Base-by-base conservation (phyloP, 495 filamentous ascomycete species). In the Aeminium ludgeri region DNA sequence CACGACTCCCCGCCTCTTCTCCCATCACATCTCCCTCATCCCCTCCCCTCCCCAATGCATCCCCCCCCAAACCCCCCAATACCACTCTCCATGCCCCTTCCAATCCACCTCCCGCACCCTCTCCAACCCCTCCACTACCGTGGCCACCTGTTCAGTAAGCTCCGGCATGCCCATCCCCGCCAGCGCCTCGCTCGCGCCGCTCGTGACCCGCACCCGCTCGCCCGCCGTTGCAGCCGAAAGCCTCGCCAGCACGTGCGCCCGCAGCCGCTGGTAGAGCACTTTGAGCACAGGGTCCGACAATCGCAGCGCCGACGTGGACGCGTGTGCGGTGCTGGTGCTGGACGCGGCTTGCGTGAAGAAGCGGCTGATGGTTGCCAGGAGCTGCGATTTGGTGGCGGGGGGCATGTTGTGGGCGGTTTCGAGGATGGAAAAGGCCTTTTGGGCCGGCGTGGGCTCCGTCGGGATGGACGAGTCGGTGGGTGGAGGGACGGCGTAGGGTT, bases 361-460 rank as follows among this genome's bases (percentile, higher is more conserved):
- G 59, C 69, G 77, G 56, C 58, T 59, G 45, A 73, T 69, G 4
- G 68, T 72, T 5, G 61, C 62, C 10, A 8, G 5, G 27, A 85
- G 59, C 18, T 76, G 73, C 7, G 55, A 52, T 44, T 70, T 74
- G 2, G 73, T 76, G 0, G 76, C 65, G 3, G 65, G 53, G 0
- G 86, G 84, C 74, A 95, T 86, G 18, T 75, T 75, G 40, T 82
- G 77, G 0, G 78, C 78, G 2, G 80, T 77, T 55, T 89, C 80
- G 4, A 93, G 65, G 15, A 84, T 77, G 0, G 76, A 76, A 30
- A 49, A 43, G 36, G 50, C 46, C 32, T n/a, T 76, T 68, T 30
- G 76, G 68, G 20, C 69, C 60, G 15, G 61, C 64, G 18, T 73
- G 55, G 2, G 65, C 41, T 53, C 53, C 34, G 50, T 58, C 46